A percentile compares a stretch with the other conserved stretches of the same genome.
Evolutionary conservation across 352 stramenopile genomes (phyloP).

Genomic region (Saprolegnia diclina): DNA sequence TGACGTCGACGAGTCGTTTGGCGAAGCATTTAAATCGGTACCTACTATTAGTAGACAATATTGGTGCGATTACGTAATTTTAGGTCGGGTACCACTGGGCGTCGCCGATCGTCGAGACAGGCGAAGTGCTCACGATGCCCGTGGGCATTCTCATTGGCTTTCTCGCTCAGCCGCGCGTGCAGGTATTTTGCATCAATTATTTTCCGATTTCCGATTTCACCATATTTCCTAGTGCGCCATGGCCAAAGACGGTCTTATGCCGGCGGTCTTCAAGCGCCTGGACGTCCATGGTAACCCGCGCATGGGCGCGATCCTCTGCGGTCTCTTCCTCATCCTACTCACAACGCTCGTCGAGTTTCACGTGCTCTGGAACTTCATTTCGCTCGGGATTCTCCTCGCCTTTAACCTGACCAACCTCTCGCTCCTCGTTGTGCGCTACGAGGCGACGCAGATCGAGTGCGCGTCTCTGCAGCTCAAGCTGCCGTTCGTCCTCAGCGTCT

Average conservation of each 20-base stretch:
- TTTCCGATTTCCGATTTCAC: background rate
- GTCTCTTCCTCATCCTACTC: slow-evolving; percentile 25
- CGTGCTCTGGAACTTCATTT: slow-evolving; percentile 87
- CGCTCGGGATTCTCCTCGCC: slow-evolving; percentile 80
- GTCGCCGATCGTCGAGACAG: slow-evolving; percentile 45
- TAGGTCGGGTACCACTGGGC: slow-evolving; percentile 37
- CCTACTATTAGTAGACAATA: too few species aligned
- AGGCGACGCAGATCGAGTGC: background rate
- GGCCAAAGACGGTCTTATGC: slow-evolving; percentile 67
- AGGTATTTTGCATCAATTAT: slow-evolving; percentile 30
- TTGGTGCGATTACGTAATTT: too few species aligned
- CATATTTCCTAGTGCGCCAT: slow-evolving; percentile 47
- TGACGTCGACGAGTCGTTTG: slow-evolving; percentile 56
- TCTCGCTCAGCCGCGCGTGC: slow-evolving; percentile 60
- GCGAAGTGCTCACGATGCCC: slow-evolving; percentile 67
- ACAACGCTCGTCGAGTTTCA: slow-evolving; percentile 73
- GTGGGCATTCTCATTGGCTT: slow-evolving; percentile 74
- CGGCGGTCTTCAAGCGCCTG: slow-evolving; percentile 41
- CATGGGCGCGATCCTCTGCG: slow-evolving; percentile 8
- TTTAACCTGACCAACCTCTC: slow-evolving; percentile 88
- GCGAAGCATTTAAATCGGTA: slow-evolving; percentile 53
- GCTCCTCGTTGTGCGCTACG: slow-evolving; percentile 55
- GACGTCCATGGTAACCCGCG: slow-evolving; percentile 31
- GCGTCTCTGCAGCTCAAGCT: background rate
- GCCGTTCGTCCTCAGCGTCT: slow-evolving; percentile 38